A percentile compares a stretch with the other conserved stretches of the same genome.
Evolutionary conservation across 2,329 filamentous ascomycete species (phyloP).

Genomic region (Tolypocladium ovalisporum): DNA sequence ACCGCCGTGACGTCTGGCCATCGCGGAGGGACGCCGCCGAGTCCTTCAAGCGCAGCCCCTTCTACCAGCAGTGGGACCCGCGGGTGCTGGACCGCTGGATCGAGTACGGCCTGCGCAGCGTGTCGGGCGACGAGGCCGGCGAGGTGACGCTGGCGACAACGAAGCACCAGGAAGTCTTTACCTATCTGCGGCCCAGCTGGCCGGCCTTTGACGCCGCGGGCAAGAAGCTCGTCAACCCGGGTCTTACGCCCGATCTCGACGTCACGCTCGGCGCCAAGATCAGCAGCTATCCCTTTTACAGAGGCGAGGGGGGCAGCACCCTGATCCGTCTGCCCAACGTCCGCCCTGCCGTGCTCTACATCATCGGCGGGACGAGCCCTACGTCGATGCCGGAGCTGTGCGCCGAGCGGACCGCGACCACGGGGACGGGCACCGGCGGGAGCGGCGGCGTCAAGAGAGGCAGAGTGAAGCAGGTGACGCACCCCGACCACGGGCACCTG

Average conservation of each 20-base stretch:
- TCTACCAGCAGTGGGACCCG: constrained; percentile 75
- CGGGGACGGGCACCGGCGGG: constrained; percentile 55
- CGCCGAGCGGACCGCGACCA: constrained; percentile 50
- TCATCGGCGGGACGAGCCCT: constrained; percentile 52
- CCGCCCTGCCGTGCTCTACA: constrained; percentile 55
- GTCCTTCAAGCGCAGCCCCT: constrained; percentile 51
- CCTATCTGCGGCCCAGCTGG: constrained; percentile 55
- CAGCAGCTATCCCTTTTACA: constrained; percentile 49
- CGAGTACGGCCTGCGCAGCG: constrained; percentile 60
- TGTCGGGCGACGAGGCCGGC: constrained; percentile 24
- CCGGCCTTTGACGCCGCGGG: constrained; percentile 28
- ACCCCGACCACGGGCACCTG: constrained; percentile 63
- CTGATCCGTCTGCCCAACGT: constrained; percentile 47
- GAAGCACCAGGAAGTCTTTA: constrained; percentile 72
- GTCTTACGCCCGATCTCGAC: constrained; percentile 34
- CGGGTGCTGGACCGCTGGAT: constrained; percentile 58
- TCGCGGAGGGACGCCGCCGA: constrained; percentile 57
- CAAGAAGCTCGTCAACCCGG: constrained; percentile 25
- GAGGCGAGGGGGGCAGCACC: constrained; percentile 49
- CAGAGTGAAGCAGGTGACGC: constrained; percentile 52
- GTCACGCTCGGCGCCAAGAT: constrained; percentile 23
- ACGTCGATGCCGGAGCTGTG: constrained; percentile 41
- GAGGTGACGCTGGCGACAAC: constrained; percentile 68
- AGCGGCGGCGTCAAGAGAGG: constrained; percentile 54
- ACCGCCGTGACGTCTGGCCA: constrained; percentile 73